Conservation (phyloP, 805 yeast species). For the Cyberlindnera saturnus region DNA sequence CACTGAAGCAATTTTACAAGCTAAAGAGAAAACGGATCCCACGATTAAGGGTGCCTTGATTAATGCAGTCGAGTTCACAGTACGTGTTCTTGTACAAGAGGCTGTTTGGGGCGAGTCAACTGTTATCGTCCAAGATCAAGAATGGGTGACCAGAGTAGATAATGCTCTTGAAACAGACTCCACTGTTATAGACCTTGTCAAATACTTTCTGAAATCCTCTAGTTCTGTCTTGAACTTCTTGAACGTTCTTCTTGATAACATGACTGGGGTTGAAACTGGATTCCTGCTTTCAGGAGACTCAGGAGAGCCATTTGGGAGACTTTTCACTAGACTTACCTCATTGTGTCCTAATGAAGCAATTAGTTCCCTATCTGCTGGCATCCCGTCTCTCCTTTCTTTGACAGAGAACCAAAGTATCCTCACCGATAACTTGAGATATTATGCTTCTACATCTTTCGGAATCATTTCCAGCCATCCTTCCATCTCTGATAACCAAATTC, state of each 20-base stretch:
- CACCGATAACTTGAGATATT: conserved; percentile 23
- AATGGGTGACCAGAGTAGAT: conserved; percentile 66
- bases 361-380: conserved; percentile 6
- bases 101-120: conserved; percentile 47
- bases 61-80: conserved; percentile 45
- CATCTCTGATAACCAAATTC: conserved; percentile 7
- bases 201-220: conserved; percentile 19
- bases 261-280: conserved; percentile 12
- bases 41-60: conserved; percentile 29
- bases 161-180: conserved; percentile 63
- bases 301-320: conserved; percentile 30
- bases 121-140: conserved; percentile 60
- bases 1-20: conserved; percentile 21
- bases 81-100: conserved; percentile 60
- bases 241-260: conserved; percentile 29
- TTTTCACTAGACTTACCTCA: conserved; percentile 22
- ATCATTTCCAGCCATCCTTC: conserved; percentile 40
- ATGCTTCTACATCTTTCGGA: conserved; percentile 42
- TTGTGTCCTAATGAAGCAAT: conserved; percentile 15
- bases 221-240: background rate
- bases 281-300: conserved; percentile 15
- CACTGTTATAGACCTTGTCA: conserved; percentile 33
- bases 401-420: conserved; percentile 14
- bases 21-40: conserved; percentile 20
- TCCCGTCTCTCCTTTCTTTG: conserved; percentile 22